Evolutionary conservation across 345 rosid genomes (phyloP).

Genomic region (Gossypium ekmanianum): DNA sequence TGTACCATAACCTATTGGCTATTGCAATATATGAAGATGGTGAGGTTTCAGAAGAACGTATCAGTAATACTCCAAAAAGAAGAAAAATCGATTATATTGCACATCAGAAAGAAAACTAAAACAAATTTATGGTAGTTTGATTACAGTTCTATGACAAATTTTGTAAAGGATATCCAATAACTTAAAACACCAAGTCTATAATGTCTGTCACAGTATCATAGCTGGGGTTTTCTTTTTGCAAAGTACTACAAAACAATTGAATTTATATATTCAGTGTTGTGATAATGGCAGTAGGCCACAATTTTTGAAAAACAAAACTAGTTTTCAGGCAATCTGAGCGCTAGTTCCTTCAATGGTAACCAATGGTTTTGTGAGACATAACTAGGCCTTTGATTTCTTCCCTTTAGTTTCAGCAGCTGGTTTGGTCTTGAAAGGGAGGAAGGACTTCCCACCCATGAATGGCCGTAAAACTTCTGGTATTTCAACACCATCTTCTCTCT

Average conservation of each 20-base stretch:
- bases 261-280: neutral
- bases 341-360: neutral
- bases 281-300: neutral
- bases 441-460: constrained; percentile 67
- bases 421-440: constrained; percentile 70
- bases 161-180: neutral
- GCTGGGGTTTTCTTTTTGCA: neutral
- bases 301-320: neutral
- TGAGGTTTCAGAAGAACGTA: neutral
- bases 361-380: neutral
- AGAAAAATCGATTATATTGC: neutral
- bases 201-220: neutral
- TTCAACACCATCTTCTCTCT: constrained; percentile 77
- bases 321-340: neutral
- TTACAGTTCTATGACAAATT: neutral
- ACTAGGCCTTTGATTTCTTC: constrained; percentile 37
- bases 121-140: neutral
- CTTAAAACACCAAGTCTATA: neutral
- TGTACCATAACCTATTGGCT: too few species aligned
- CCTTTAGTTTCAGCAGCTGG: constrained; percentile 44
- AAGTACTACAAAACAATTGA: neutral
- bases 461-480: constrained; percentile 63
- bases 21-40: neutral
- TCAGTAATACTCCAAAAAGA: neutral
- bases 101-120: neutral